Evolutionary conservation across 345 rosid genomes (phyloP).

Genomic region (Sisymbrium irio): DNA sequence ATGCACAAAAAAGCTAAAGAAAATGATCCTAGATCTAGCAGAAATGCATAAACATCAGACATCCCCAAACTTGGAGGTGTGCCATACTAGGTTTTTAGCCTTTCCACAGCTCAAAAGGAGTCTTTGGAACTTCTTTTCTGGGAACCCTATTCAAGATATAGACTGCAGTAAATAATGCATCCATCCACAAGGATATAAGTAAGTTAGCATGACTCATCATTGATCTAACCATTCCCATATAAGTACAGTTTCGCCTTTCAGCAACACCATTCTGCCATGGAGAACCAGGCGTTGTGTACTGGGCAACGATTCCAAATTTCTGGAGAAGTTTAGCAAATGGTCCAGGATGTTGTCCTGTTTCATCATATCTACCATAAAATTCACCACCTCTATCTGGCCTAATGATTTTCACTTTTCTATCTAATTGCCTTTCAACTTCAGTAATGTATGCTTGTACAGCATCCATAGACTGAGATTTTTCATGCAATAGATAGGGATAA

Average conservation of each 20-base stretch:
- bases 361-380: neutral
- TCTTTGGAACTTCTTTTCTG: neutral
- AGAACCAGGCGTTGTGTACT: neutral
- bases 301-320: neutral
- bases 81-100: neutral
- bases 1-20: too few species aligned
- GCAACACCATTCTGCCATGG: conserved; percentile 15
- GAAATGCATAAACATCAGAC: too few species aligned
- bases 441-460: neutral
- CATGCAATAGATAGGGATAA: conserved; percentile 6
- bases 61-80: neutral
- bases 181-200: conserved; percentile 12
- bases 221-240: neutral
- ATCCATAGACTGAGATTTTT: neutral
- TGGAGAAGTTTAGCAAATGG: neutral
- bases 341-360: neutral
- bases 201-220: neutral
- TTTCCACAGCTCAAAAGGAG: neutral
- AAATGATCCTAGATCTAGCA: too few species aligned
- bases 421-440: too few species aligned
- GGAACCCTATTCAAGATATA: conserved; percentile 8
- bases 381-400: too few species aligned
- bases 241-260: neutral
- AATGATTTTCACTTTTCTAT: too few species aligned
- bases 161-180: neutral